Conservation (phyloP, 2,329 filamentous ascomycete genomes). For the Fusarium sp. region DNA sequence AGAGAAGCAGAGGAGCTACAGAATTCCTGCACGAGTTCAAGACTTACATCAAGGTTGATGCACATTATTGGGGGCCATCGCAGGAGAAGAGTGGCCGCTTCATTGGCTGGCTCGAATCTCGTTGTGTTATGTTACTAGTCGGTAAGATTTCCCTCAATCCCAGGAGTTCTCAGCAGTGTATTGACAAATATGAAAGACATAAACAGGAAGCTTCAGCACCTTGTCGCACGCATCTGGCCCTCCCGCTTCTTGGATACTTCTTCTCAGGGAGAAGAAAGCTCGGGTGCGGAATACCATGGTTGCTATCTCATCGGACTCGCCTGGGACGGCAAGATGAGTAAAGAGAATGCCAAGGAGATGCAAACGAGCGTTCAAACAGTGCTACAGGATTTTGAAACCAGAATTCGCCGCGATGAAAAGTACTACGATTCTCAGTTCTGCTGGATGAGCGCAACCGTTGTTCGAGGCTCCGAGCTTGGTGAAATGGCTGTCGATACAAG, state of each 20-base stretch:
- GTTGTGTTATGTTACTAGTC: slow-evolving; percentile 67
- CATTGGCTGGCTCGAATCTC: slow-evolving; percentile 72
- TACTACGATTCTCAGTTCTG: slow-evolving; percentile 61
- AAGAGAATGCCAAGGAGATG: slow-evolving; percentile 56
- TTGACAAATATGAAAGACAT: slow-evolving; percentile 59
- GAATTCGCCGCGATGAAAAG: slow-evolving; percentile 58
- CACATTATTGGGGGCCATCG: slow-evolving; percentile 73
- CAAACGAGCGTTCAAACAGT: slow-evolving; percentile 57
- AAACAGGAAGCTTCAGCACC: slow-evolving; percentile 60
- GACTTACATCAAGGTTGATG: slow-evolving; percentile 69
- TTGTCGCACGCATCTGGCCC: slow-evolving; percentile 71
- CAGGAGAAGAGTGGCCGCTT: slow-evolving; percentile 64
- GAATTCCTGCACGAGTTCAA: slow-evolving; percentile 65
- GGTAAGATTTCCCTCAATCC: slow-evolving; percentile 52
- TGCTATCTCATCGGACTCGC: slow-evolving; percentile 71
- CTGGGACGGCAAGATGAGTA: slow-evolving; percentile 47
- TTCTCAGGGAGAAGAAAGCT: slow-evolving; percentile 37
- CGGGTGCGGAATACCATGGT: slow-evolving; percentile 63
- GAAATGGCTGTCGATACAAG: slow-evolving; percentile 59
- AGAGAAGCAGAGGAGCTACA: slow-evolving; percentile 44
- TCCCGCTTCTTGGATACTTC: slow-evolving; percentile 62
- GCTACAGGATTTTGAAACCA: slow-evolving; percentile 61
- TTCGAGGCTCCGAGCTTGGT: slow-evolving; percentile 53
- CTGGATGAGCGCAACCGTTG: slow-evolving; percentile 60
- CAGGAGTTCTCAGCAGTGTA: not conserved